Conservation (phyloP, 2,329 filamentous ascomycete species). For the Pseudogymnoascus sp. region DNA sequence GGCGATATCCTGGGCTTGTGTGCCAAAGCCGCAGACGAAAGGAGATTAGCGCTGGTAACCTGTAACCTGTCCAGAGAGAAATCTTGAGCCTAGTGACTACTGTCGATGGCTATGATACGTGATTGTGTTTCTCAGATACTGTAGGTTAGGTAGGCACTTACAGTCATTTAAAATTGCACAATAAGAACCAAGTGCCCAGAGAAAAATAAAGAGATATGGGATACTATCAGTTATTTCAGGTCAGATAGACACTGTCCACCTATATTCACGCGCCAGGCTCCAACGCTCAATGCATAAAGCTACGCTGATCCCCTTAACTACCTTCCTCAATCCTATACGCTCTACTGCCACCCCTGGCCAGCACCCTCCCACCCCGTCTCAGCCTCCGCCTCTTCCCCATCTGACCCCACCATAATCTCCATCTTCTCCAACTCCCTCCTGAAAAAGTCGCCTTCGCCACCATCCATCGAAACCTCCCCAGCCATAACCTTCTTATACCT, state of each 20-base stretch:
- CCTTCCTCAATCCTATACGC: neutral
- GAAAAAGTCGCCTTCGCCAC: conserved; percentile 74
- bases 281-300: neutral
- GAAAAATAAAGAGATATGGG: neutral
- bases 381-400: conserved; percentile 12
- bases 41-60: neutral
- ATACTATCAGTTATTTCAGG: neutral
- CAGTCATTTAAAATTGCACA: neutral
- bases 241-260: neutral
- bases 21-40: conserved; percentile 22
- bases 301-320: too few species aligned
- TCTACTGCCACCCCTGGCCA: conserved; percentile 2
- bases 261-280: neutral
- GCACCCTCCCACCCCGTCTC: conserved; percentile 22
- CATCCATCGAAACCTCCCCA: conserved; percentile 43
- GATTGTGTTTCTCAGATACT: neutral
- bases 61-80: neutral
- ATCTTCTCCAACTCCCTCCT: conserved; percentile 67
- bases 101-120: neutral
- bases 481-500: conserved; percentile 74
- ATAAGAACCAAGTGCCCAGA: neutral
- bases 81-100: neutral
- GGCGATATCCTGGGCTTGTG: conserved; percentile 39
- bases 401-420: conserved; percentile 10
- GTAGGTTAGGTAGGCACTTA: neutral